Evolutionary conservation across 2,329 filamentous ascomycete genomes (phyloP).

Genomic region (Cladosporium velox): DNA sequence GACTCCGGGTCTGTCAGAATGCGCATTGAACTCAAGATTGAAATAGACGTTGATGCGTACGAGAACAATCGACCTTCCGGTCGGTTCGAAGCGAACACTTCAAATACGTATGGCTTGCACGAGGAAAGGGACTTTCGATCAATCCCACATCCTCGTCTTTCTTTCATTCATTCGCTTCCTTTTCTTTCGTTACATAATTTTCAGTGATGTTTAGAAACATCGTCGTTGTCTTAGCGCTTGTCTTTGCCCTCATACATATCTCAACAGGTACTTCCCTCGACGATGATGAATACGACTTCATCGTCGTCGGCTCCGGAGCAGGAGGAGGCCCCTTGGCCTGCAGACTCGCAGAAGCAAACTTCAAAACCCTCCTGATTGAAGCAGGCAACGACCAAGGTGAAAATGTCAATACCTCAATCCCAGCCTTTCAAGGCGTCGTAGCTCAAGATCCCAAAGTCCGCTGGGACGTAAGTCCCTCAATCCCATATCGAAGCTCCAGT

Average conservation of each 20-base stretch:
- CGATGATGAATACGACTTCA: conserved; percentile 57
- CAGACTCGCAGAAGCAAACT: conserved; percentile 57
- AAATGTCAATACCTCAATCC: conserved; percentile 54
- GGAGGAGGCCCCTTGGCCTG: conserved; percentile 58
- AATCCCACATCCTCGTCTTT: neutral
- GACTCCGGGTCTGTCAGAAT: neutral
- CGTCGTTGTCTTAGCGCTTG: neutral
- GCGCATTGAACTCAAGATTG: neutral
- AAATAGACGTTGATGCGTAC: neutral
- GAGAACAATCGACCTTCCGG: neutral
- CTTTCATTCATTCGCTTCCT: neutral
- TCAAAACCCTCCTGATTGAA: conserved; percentile 62
- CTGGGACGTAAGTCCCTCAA: conserved; percentile 50
- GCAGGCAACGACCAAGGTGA: conserved; percentile 61
- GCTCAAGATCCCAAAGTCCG: conserved; percentile 59
- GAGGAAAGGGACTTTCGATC: neutral
- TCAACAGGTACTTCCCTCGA: neutral
- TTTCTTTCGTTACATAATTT: neutral
- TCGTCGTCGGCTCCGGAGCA: conserved; percentile 62
- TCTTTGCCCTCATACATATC: neutral
- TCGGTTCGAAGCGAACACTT: neutral
- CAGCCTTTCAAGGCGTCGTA: conserved; percentile 55
- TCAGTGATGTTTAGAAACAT: neutral
- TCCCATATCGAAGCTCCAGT: too few relatives aligned
- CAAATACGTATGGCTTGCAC: neutral